These are phyloP conservation scores for Phytophthora citricola DNA, from an alignment of 352 stramenopile species.

Conservation along the genomic window DNA sequence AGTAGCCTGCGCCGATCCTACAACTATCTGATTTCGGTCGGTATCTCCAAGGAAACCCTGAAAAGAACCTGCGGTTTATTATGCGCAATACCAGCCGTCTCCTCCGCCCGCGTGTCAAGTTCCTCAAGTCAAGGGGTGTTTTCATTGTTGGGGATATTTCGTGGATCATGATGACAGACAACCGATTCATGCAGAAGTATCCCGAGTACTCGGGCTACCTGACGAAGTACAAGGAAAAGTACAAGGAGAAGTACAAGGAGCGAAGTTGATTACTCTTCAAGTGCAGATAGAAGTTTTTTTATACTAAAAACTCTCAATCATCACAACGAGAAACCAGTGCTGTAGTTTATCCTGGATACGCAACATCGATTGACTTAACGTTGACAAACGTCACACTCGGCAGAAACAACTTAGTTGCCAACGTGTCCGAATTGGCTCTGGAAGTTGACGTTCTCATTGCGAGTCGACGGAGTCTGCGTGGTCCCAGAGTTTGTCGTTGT, in stretches of 20 bases:
- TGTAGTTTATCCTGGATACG: too few relatives aligned
- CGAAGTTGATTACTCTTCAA: neutral
- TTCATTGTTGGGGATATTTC: conserved; percentile 24
- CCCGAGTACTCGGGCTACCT: conserved; percentile 32
- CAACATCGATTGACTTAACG: neutral
- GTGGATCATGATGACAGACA: conserved; percentile 50
- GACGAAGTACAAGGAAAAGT: conserved; percentile 14
- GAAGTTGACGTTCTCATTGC: conserved; percentile 1
- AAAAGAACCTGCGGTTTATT: conserved; percentile 36
- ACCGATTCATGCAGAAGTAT: conserved; percentile 39
- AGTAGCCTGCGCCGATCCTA: conserved; percentile 46
- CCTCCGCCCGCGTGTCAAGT: conserved; percentile 56
- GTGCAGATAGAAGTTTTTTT: too few relatives aligned
- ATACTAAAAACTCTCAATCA: too few relatives aligned
- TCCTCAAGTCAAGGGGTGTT: conserved; percentile 26
- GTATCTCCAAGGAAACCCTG: conserved; percentile 42
- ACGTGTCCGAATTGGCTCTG: neutral
- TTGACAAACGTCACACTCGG: neutral
- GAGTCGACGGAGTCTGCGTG: neutral
- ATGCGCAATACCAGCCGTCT: conserved; percentile 54
- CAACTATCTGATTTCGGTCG: conserved; percentile 45
- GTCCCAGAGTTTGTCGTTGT: neutral
- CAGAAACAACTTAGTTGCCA: neutral
- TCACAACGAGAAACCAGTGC: too few relatives aligned
- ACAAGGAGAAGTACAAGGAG: conserved; percentile 13